Conservation (phyloP, 768 basidiomycete genomes). For the Macrolepiota albuminosa region DNA sequence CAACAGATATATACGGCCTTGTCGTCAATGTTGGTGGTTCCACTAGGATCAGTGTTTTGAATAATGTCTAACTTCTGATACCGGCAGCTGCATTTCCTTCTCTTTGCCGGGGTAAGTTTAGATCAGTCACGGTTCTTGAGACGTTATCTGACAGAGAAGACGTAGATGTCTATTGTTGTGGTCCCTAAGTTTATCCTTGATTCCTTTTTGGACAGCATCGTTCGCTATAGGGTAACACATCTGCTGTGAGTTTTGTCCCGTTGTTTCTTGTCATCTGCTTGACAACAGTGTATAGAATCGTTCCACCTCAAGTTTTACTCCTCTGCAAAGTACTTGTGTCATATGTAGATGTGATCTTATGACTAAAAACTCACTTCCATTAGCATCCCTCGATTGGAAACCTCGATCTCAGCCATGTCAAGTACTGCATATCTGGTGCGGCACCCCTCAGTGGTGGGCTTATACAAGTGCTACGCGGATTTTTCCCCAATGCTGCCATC, state of each 20-base stretch:
- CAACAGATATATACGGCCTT: conserved; percentile 55
- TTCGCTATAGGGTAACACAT: conserved; percentile 49
- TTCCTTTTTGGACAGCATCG: conserved; percentile 50
- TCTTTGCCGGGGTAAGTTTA: conserved; percentile 47
- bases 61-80: neutral
- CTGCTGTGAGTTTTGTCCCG: conserved; percentile 37
- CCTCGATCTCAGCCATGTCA: conserved; percentile 47
- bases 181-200: conserved; percentile 60
- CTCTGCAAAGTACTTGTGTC: conserved; percentile 54
- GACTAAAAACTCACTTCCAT: neutral
- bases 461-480: conserved; percentile 34
- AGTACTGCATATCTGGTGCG: conserved; percentile 53
- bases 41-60: neutral
- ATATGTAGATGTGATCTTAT: neutral
- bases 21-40: conserved; percentile 43
- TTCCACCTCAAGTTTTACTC: conserved; percentile 62
- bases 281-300: conserved; percentile 34
- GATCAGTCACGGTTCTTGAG: neutral
- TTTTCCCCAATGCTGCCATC: conserved; percentile 56
- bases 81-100: conserved; percentile 43
- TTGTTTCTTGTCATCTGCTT: neutral
- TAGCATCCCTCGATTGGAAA: conserved; percentile 50
- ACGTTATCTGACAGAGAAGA: conserved; percentile 1
- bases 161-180: conserved; percentile 52
- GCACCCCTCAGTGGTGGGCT: conserved; percentile 61